Evolutionary conservation across 768 basidiomycete genomes (phyloP), one percentile per base, ranked within the genome.

Genomic region (Podaxis sp.): DNA sequence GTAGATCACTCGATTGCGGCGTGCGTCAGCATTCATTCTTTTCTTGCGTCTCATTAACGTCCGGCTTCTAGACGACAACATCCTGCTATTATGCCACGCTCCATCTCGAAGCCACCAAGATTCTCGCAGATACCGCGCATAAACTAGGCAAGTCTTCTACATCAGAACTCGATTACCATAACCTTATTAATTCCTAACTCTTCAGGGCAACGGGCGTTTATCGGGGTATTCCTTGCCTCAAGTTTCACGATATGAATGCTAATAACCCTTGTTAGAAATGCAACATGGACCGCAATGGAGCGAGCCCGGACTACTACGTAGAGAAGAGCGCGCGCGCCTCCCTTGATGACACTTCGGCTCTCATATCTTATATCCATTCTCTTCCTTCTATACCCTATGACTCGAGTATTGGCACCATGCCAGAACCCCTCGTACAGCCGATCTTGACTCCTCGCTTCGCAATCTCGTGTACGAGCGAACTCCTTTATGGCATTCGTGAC

Each of bases 391-490:
- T 67, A 6, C 68, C 75, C 30, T 57, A 69, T 26, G 68, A 70
- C 52, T 68, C 71, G 11, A 65, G 59, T 9, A 68, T 75, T 24
- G 65, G 74, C 22, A 65, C 68, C 26, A 22, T 55, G 24, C 70
- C 72, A 52, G 77, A 81, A 62, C 80, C 85, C 1, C 85, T 96
- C 6, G 90, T 99, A 9, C 91, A 92, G 61, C 96, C 96, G 4
- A 87, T 95, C 69, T 76, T 98, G 48, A 98, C 96, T 0, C 96
- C 96, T 13, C 91, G 96, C n/a, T 99, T 98, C 73, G 96, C 96
- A 24, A 90, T 98, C 63, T 88, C 92, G 11, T 96, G 95, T 75
- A 87, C 95, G 0, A 73, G 80, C 12, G 76, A 83, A n/a, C 84
- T 96, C 33, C 81, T 98, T 55, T 52, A 70, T 0, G 74, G 76